Evolutionary conservation across 2,329 filamentous ascomycete genomes (phyloP), one percentile per base, ranked within the genome.

Genomic region (Sporothrix brunneoviolacea): DNA sequence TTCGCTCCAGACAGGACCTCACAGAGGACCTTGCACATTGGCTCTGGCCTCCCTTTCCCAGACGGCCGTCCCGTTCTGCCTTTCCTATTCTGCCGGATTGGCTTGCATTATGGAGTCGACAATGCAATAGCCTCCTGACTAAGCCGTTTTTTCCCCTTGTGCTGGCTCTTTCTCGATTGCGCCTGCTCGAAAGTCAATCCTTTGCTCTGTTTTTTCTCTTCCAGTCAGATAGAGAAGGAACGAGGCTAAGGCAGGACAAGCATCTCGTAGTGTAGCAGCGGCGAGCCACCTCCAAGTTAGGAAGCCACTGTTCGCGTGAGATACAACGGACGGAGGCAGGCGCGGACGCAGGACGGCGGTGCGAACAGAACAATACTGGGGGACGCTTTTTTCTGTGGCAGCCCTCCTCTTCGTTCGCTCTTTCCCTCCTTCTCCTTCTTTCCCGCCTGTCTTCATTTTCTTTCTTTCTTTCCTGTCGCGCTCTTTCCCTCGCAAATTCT

Each of bases 301-400:
- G 6, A 15, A 35, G 12, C 32, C 4, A 8, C 12, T 33, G 9
- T 24, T 22, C 32, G 37, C 22, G 30, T 19, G 21, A 33, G 30
- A 10, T 50, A 30, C 40, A 18, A 39, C 48, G 21, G 24, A 37
- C 41, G 41, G 48, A 50, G 36, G 48, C 37, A 41, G 49, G 49
- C 18, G 50, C 37, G 50, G 43, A 51, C 37, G 38, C 36, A 41
- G 38, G 38, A 48, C 43, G 37, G 38, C 22, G 21, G 36, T n/a
- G 37, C 40, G 38, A 48, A 33, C 46, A 42, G 27, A 47, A 19
- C 10, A 47, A 46, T 50, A 50, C 35, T 50, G 27, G 41, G 40
- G 41, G 18, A 10, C 24, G 24, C 24, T 32, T 12, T 22, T 43
- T 37, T 42, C 39, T 47, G 36, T 37, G n/a, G 37, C 36, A 13